phyloP scores from a whole-genome alignment of 345 rosid genomes.

The Sonneratia caseolaris region DNA sequence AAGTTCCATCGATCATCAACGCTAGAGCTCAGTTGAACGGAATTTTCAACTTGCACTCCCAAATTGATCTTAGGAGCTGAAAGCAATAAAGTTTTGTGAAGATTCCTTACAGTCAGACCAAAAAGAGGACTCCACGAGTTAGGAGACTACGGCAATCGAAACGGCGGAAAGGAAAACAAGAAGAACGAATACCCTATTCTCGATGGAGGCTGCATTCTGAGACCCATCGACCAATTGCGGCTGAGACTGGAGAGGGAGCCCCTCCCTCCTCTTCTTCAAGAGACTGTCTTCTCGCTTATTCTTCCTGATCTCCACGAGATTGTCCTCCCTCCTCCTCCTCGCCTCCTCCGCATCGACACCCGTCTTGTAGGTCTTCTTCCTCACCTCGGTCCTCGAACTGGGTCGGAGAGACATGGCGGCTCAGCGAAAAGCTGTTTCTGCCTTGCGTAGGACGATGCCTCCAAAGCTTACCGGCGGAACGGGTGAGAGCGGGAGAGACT shows the following conservation, averaged over 20 bases:
- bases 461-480: slow-evolving; percentile 5
- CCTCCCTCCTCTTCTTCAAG: slow-evolving; percentile 66
- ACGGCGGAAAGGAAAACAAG: not conserved
- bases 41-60: not conserved
- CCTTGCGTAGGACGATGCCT: not conserved
- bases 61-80: not conserved
- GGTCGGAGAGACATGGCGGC: slow-evolving; percentile 50
- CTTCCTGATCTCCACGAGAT: slow-evolving; percentile 72
- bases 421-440: not conserved
- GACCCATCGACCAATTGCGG: slow-evolving; percentile 28
- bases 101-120: not conserved
- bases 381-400: slow-evolving; percentile 44
- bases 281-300: slow-evolving; percentile 63
- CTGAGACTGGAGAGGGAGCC: slow-evolving; percentile 42
- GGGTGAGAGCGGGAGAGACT: not conserved
- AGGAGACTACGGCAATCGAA: not conserved
- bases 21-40: not conserved
- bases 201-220: slow-evolving; percentile 47
- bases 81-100: not conserved
- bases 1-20: not conserved
- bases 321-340: slow-evolving; percentile 63
- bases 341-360: slow-evolving; percentile 79
- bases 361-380: slow-evolving; percentile 64
- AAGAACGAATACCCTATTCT: slow-evolving; percentile 42
- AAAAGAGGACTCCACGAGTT: not conserved